Conservation (phyloP, 2,329 filamentous ascomycete genomes). For the Leptoxyphium fumago region DNA sequence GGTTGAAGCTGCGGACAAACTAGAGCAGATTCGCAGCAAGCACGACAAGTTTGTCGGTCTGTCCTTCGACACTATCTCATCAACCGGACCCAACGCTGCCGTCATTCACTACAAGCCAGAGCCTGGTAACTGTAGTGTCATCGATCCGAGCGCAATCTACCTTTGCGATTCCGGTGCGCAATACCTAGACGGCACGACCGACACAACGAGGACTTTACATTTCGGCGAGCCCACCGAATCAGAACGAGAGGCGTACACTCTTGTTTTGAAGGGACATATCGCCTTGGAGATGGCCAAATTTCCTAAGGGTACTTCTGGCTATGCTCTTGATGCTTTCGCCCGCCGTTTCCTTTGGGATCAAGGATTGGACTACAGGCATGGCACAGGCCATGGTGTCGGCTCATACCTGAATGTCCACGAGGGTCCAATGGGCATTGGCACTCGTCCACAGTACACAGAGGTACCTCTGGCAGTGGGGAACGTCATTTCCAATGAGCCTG, state of each 20-base stretch:
- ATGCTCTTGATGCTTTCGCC: slow-evolving; percentile 75
- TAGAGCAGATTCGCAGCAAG: slow-evolving; percentile 59
- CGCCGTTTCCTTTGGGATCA: slow-evolving; percentile 87
- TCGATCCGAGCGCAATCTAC: slow-evolving; percentile 78
- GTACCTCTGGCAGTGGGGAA: slow-evolving; percentile 83
- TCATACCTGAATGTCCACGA: slow-evolving; percentile 96
- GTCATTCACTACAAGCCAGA: slow-evolving; percentile 94
- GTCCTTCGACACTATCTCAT: slow-evolving; percentile 92
- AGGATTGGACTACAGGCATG: slow-evolving; percentile 88
- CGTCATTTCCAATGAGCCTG: slow-evolving; percentile 86
- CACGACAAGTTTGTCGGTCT: slow-evolving; percentile 70
- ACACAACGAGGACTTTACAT: slow-evolving; percentile 85
- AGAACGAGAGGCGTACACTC: slow-evolving; percentile 79
- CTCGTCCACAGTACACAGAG: slow-evolving; percentile 78
- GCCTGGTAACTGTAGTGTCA: slow-evolving; percentile 60
- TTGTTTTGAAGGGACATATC: slow-evolving; percentile 91
- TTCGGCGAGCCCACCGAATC: slow-evolving; percentile 72
- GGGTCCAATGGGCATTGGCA: slow-evolving; percentile 91
- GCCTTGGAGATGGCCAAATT: slow-evolving; percentile 75
- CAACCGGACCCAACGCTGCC: slow-evolving; percentile 80
- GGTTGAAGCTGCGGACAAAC: slow-evolving; percentile 78
- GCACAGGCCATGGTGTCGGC: slow-evolving; percentile 89
- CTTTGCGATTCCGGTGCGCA: slow-evolving; percentile 97
- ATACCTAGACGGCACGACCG: slow-evolving; percentile 87
- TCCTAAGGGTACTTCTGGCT: slow-evolving; percentile 88